These are phyloP conservation scores for Gossypium davidsonii DNA, from an alignment of 441 rosid genomes.

Conservation along the genomic window DNA sequence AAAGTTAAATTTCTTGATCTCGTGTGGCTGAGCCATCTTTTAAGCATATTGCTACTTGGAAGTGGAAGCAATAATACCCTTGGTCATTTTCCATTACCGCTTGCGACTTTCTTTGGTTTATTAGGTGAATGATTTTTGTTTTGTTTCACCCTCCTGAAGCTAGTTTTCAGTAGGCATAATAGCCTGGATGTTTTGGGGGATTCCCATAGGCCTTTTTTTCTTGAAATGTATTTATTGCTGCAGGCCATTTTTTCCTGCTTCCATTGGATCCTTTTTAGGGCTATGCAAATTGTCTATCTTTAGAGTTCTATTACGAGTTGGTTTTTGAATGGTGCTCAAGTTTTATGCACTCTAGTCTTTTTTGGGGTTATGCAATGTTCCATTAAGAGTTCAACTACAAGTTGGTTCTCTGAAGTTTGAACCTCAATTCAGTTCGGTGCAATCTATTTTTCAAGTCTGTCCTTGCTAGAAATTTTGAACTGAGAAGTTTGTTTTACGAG, in stretches of 20 bases:
- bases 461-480: background rate
- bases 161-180: background rate
- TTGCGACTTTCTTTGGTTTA: background rate
- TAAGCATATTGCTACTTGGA: background rate
- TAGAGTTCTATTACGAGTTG: background rate
- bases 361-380: background rate
- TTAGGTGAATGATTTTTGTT: constrained; percentile 2
- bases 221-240: constrained; percentile 3
- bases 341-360: background rate
- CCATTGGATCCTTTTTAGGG: background rate
- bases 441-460: background rate
- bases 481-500: background rate
- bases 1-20: background rate
- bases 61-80: background rate
- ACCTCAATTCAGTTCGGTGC: background rate
- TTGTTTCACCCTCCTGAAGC: background rate
- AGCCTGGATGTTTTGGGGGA: background rate
- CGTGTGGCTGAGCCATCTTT: background rate
- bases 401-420: background rate
- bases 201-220: background rate
- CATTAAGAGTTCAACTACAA: background rate
- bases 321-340: background rate
- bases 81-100: background rate
- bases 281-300: background rate
- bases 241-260: background rate